Base-by-base conservation (phyloP, 768 basidiomycete genomes). In the Suillus sp. region DNA sequence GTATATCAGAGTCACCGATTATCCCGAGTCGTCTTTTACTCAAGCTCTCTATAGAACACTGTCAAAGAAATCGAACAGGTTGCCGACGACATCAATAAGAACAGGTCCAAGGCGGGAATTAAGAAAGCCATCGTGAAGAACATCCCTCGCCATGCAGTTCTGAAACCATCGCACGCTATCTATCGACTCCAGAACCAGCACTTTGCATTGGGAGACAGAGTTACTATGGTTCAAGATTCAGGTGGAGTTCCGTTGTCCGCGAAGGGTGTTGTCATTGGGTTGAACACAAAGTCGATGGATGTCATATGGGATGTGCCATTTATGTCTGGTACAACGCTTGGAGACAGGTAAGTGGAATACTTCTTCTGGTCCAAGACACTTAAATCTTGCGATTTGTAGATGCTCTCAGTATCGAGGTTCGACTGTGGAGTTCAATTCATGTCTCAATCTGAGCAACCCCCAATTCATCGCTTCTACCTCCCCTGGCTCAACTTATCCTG, bases 241-340 rank as follows among this genome's bases (percentile, higher is more conserved):
- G 96, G 96, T 34, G 88, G 90, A 38, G 96, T 99, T 0, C 95
- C 96, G 1, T 80, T 99, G 16, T 87, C 89, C 1, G 90, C 89
- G 59, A 98, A 96, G 77, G 97, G 97, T 25, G 93, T 96, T 18
- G 95, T 99, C 30, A 86, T 99, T 59, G 93, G 96, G 16, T 77
- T 99, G 70, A 93, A 89, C 69, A 78, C 89, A 2, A 92, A 90
- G 71, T 86, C 90, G 4, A 91, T 99, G 84, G 97, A 99, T 74
- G 91, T 99, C 27, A 84, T 96, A 0, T 99, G 97, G 93, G 97
- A 99, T 74, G 89, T 91, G 27, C 84, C 94, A 1, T 99, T 99
- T 78, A 93, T 99, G 86, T 88, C 94, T 25, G 97, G 97, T 8
- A 83, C 84, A 2, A 97, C 92, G 0, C 79, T 99, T 13, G 87